These are phyloP conservation scores for Glutinoglossum americanum DNA, from an alignment of 495 filamentous ascomycete species.

Conservation along the genomic window DNA sequence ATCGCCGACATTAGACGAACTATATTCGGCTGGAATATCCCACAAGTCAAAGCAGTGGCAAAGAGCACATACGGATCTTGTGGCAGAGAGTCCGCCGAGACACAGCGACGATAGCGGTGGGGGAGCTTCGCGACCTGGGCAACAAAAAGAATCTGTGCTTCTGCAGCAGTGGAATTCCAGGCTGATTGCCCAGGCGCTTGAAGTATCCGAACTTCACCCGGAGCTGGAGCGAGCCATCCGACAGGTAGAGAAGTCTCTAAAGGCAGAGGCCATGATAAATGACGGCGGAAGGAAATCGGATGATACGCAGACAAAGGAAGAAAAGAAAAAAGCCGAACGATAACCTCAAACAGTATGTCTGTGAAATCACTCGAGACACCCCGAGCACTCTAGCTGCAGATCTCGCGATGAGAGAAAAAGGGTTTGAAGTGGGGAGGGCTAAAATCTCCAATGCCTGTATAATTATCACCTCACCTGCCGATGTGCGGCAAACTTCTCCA, in stretches of 20 bases:
- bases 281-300: neutral
- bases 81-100: conserved; percentile 5
- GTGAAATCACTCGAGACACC: neutral
- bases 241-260: conserved; percentile 3
- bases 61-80: neutral
- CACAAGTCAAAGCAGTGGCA: conserved; percentile 3
- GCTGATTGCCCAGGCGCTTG: neutral
- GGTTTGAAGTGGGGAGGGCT: no score
- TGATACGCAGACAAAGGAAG: neutral
- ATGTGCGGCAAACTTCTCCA: neutral
- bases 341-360: neutral
- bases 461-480: neutral
- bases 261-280: neutral
- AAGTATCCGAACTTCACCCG: conserved; percentile 2
- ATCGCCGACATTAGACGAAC: conserved; percentile 40
- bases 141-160: neutral
- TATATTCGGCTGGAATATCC: conserved; percentile 32
- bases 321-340: neutral
- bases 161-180: neutral
- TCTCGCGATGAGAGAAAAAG: no score
- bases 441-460: neutral
- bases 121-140: neutral
- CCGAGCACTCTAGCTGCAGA: neutral
- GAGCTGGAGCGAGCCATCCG: conserved; percentile 6
- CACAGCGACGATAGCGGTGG: conserved; percentile 7